Evolutionary conservation across 2,329 filamentous ascomycete genomes (phyloP).

Genomic region (Colletotrichum lindemuthianum): DNA sequence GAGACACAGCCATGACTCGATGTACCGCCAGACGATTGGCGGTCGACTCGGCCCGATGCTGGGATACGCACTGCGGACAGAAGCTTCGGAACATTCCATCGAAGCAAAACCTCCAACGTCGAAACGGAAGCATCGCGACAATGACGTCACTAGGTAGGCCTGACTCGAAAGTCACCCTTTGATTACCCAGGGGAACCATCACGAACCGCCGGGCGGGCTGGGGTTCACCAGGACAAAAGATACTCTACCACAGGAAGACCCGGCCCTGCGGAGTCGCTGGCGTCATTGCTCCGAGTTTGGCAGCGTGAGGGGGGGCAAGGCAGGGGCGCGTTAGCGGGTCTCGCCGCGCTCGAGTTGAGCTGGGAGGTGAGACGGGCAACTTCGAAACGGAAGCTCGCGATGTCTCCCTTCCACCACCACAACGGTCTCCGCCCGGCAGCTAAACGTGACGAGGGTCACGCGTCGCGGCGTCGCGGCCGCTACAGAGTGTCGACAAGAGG

Average conservation of each 20-base stretch:
- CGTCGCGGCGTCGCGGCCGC: neutral
- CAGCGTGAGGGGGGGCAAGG: constrained; percentile 1
- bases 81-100: constrained; percentile 14
- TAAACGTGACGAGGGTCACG: neutral
- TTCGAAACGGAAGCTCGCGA: constrained; percentile 30
- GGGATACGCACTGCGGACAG: neutral
- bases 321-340: constrained; percentile 14
- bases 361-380: constrained; percentile 11
- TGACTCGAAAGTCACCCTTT: constrained; percentile 24
- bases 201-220: constrained; percentile 24
- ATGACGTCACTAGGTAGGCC: constrained; percentile 20
- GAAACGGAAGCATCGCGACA: constrained; percentile 23
- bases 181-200: constrained; percentile 26
- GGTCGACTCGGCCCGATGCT: constrained; percentile 10
- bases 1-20: constrained; percentile 23
- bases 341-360: constrained; percentile 15
- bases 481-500: neutral
- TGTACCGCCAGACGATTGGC: neutral
- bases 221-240: constrained; percentile 25
- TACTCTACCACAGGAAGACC: neutral
- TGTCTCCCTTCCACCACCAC: constrained; percentile 8
- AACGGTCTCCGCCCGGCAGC: neutral
- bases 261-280: constrained; percentile 29
- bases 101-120: constrained; percentile 7
- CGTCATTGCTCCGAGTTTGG: constrained; percentile 23